Evolutionary conservation across 2,329 filamentous ascomycete genomes (phyloP), one percentile per base, ranked within the genome.

Genomic region (Rachicladosporium sp.): DNA sequence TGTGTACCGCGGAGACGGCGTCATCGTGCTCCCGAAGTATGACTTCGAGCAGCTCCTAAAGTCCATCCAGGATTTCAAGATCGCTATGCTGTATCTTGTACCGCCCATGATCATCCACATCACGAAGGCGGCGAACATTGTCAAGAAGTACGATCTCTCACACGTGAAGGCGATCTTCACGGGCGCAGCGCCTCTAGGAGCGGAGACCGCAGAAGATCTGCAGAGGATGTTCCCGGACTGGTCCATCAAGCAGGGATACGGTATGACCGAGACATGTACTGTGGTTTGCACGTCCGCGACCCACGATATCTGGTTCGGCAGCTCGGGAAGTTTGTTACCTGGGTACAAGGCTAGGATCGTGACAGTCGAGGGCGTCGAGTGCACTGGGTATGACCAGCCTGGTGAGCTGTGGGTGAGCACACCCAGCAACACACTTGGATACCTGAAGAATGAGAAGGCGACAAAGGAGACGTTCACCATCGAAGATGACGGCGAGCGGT

Each of bases 371-470:
- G 83, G 82, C 1, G 65, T 68, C 4, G 83, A 91, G 54, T 70
- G 91, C 40, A 80, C 73, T 0, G 71, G 66, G 6, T 78, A 82
- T 49, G 76, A 89, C 45, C 74, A 77, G 34, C 82, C 80, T 0
- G 88, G 88, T 29, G 88, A 95, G 60, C 71, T 95, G 10, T 69
- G 84, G 11, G 73, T 93, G 13, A 82, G 85, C 56, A 76, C 76
- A 0, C 87, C 86, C 0, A 78, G 79, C 1, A 74, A 93, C 1
- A 78, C 82, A 0, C 62, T 94, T 0, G 88, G 88, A 1, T 95
- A 95, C 50, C 65, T 93, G 38, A 82, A 93, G 63, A 93, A 94
- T 54, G 78, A 82, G 33, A 80, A 82, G 53, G 86, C 88, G 3
- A 93, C 79, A 12, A 69, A 73, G 37, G 55, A 57, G 39, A 91